Evolutionary conservation across 306 rosid genomes (phyloP).

Genomic region (Carpinus fangiana): DNA sequence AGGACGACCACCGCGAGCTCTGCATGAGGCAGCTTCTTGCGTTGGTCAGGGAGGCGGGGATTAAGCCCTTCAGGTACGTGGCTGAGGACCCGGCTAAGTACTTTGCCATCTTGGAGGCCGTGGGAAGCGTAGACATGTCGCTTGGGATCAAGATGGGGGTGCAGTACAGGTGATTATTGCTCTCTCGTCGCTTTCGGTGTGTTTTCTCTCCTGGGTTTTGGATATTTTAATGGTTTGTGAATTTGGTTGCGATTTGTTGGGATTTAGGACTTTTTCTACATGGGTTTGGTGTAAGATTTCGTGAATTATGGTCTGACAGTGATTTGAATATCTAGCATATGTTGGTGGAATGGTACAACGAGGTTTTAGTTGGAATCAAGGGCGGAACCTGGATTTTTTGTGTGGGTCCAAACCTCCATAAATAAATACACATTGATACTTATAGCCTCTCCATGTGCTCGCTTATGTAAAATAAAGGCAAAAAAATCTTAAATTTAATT

Average conservation of each 20-base stretch:
- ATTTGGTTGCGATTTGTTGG: not conserved
- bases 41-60: conserved; percentile 72
- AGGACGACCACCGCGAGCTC: conserved; percentile 66
- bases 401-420: no score
- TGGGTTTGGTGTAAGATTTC: not conserved
- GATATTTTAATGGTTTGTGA: not conserved
- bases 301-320: not conserved
- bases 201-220: not conserved
- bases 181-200: not conserved
- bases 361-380: not conserved
- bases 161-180: conserved; percentile 64
- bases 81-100: conserved; percentile 65
- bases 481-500: no score
- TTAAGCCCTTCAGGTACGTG: conserved; percentile 60
- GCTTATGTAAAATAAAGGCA: no score
- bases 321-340: not conserved
- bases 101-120: conserved; percentile 79
- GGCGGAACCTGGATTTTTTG: no score
- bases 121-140: conserved; percentile 82
- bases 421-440: no score
- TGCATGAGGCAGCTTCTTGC: conserved; percentile 81
- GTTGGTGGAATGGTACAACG: not conserved
- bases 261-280: not conserved
- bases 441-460: no score
- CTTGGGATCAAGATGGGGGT: conserved; percentile 93